These are phyloP conservation scores for Neurospora sp. DNA, from an alignment of 495 filamentous ascomycete species.

Conservation along the genomic window DNA sequence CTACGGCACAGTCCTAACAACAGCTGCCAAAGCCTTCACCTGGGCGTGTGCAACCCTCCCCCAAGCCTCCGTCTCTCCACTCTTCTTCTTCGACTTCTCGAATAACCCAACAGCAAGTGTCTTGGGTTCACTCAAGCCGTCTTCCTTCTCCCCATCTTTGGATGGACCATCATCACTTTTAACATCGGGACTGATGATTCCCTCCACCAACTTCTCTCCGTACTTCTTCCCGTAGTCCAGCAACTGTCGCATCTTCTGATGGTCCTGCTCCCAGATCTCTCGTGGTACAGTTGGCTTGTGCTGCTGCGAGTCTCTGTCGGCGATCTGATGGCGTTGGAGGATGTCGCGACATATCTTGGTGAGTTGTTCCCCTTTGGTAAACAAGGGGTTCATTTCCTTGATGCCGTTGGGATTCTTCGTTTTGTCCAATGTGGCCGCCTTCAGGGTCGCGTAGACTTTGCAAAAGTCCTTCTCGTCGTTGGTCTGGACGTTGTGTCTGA, in stretches of 20 bases:
- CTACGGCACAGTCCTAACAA: conserved; percentile 19
- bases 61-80: conserved; percentile 22
- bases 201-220: conserved; percentile 26
- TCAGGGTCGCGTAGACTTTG: neutral
- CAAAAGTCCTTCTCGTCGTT: neutral
- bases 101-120: conserved; percentile 23
- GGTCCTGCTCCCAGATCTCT: conserved; percentile 27
- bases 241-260: conserved; percentile 21
- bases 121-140: conserved; percentile 18
- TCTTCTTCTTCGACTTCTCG: conserved; percentile 16
- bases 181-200: conserved; percentile 15
- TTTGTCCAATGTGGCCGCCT: neutral
- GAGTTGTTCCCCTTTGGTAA: conserved; percentile 8
- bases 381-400: conserved; percentile 8
- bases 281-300: conserved; percentile 9
- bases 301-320: conserved; percentile 5
- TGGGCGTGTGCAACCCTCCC: conserved; percentile 24
- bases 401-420: neutral
- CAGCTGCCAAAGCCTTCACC: conserved; percentile 21
- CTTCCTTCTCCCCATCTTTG: conserved; percentile 4
- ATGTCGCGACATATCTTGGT: conserved; percentile 9
- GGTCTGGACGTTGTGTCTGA: neutral
- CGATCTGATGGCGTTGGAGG: conserved; percentile 10
- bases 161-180: neutral
- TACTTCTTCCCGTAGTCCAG: conserved; percentile 22